phyloP scores from a whole-genome alignment of 257 asterid species.

The Rhazya stricta region DNA sequence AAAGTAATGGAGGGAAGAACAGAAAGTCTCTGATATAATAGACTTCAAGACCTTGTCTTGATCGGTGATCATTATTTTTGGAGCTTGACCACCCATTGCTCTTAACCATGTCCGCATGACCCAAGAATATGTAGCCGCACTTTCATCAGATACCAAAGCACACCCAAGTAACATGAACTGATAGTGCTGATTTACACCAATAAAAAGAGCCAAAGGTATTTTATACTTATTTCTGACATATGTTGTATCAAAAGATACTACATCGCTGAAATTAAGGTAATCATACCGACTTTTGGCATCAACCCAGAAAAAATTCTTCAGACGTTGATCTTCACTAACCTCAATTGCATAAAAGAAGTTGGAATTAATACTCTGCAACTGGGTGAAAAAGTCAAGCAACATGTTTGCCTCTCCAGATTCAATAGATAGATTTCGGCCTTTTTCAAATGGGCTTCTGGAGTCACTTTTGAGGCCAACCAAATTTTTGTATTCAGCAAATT shows the following conservation, averaged over 20 bases:
- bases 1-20: constrained; percentile 63
- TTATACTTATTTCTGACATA: constrained; percentile 77
- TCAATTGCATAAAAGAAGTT: constrained; percentile 82
- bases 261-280: constrained; percentile 63
- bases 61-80: constrained; percentile 70
- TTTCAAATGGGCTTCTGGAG: constrained; percentile 62
- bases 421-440: constrained; percentile 54
- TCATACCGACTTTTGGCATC: constrained; percentile 95
- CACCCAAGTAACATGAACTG: constrained; percentile 93
- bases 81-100: constrained; percentile 87
- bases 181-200: constrained; percentile 95
- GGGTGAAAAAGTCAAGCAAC: constrained; percentile 64
- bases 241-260: constrained; percentile 80
- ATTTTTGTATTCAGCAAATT: constrained; percentile 89
- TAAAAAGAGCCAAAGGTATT: constrained; percentile 73
- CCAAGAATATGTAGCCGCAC: constrained; percentile 65
- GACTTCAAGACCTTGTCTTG: constrained; percentile 61
- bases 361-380: constrained; percentile 71
- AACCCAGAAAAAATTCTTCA: constrained; percentile 75
- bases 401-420: constrained; percentile 53
- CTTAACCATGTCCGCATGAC: constrained; percentile 78
- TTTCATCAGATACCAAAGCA: constrained; percentile 87
- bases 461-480: constrained; percentile 73
- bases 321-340: constrained; percentile 69
- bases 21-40: constrained; percentile 53